Evolutionary conservation across 2,329 filamentous ascomycete species (phyloP).

Genomic region (Claviceps spartinae): DNA sequence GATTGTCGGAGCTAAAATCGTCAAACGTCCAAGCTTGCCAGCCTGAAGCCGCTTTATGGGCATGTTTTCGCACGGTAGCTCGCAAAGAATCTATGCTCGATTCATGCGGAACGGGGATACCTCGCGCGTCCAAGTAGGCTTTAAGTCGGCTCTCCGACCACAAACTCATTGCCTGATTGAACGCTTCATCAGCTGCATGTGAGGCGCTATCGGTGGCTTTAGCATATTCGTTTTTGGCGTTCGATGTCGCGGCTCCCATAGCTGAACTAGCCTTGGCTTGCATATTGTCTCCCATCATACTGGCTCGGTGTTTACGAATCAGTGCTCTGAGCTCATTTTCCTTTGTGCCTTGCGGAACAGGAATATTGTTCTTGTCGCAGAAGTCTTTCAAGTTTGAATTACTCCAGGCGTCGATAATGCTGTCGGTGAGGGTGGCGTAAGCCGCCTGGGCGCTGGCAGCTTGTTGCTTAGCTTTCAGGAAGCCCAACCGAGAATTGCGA

Average conservation of each 20-base stretch:
- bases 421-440: slow-evolving; percentile 64
- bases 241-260: slow-evolving; percentile 60
- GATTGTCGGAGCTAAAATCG: slow-evolving; percentile 57
- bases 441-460: slow-evolving; percentile 51
- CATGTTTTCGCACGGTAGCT: slow-evolving; percentile 58
- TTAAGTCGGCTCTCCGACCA: slow-evolving; percentile 73
- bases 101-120: slow-evolving; percentile 58
- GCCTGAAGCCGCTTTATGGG: slow-evolving; percentile 53
- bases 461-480: slow-evolving; percentile 50
- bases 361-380: slow-evolving; percentile 76
- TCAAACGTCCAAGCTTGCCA: slow-evolving; percentile 70
- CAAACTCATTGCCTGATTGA: slow-evolving; percentile 43
- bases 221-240: slow-evolving; percentile 62
- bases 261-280: slow-evolving; percentile 43
- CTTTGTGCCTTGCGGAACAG: slow-evolving; percentile 81
- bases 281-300: slow-evolving; percentile 53
- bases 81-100: slow-evolving; percentile 61
- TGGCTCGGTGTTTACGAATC: slow-evolving; percentile 72
- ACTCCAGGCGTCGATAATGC: slow-evolving; percentile 79
- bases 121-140: slow-evolving; percentile 63
- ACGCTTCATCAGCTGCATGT: slow-evolving; percentile 50
- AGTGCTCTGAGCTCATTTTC: slow-evolving; percentile 80
- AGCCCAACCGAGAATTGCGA: slow-evolving; percentile 75
- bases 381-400: slow-evolving; percentile 85
- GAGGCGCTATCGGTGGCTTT: slow-evolving; percentile 58